Conservation (phyloP, 139 green algal genomes). For the Picochlorum costavermella region DNA sequence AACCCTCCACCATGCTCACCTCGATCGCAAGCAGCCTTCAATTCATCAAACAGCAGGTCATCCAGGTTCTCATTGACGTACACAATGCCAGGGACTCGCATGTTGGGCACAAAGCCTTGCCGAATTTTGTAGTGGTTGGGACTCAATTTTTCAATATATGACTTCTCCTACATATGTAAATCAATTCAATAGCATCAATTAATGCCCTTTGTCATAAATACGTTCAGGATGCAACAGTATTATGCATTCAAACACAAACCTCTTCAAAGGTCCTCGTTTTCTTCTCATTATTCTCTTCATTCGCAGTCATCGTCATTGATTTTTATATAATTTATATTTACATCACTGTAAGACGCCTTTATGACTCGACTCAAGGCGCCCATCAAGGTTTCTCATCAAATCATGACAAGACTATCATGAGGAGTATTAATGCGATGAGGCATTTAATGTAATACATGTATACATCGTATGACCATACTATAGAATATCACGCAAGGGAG, state of each 20-base stretch:
- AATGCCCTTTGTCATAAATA: not conserved
- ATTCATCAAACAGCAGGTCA: constrained; percentile 71
- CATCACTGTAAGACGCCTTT: too few species aligned
- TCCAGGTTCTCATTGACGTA: constrained; percentile 75
- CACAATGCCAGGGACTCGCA: constrained; percentile 70
- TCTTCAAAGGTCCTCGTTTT: constrained; percentile 11
- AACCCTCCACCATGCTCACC: constrained; percentile 58
- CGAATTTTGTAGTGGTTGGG: constrained; percentile 67
- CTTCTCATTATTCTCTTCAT: constrained; percentile 12
- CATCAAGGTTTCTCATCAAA: too few species aligned
- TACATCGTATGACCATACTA: not conserved
- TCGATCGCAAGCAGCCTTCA: constrained; percentile 35
- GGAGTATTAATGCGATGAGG: too few species aligned
- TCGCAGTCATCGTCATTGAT: not conserved
- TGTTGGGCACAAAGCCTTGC: constrained; percentile 75
- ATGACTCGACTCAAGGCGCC: too few species aligned
- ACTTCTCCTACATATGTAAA: not conserved
- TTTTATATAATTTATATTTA: too few species aligned
- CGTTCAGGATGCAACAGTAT: not conserved
- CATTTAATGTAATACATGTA: not conserved
- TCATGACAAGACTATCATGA: too few species aligned
- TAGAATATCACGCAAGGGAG: constrained; percentile 11
- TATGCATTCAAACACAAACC: not conserved
- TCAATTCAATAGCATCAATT: not conserved
- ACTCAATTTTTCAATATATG: constrained; percentile 41